Evolutionary conservation across 164 flowering plant genomes (phyloP), one percentile per base, ranked within the genome.

Genomic region (Malania oleifera): DNA sequence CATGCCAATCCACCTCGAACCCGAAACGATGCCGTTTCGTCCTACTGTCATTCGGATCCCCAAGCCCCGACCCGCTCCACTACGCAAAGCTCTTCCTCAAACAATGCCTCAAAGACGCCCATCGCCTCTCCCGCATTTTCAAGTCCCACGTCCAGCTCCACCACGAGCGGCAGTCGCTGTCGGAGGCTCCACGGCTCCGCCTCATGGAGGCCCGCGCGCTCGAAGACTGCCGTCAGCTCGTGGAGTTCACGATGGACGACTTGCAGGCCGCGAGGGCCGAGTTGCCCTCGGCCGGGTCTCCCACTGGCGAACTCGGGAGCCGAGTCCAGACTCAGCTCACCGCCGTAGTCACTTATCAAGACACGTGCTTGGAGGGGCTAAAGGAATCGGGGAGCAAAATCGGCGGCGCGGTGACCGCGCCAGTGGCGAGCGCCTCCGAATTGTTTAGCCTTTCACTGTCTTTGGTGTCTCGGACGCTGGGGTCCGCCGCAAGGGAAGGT

Each of bases 361-460:
- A 76, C 54, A 82, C 83, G 0, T 82, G 86, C 54, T 66, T 31
- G 39, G 86, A 82, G 10, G 83, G 80, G 20, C 69, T 82, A 5
- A 57, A 40, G 53, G 74, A 49, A 19, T 52, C 75, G 3, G 59
- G 56, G 49, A 67, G 75, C 25, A 28, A 62, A n/a, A 17, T 76
- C 29, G 59, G 15, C 19, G 14, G 10, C 6, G 75, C 35, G 1
- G 18, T 78, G 52, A 26, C 38, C 1, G 56, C 24, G 35, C 70
- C 77, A 19, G 31, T 79, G 17, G 24, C 57, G 0, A 60, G 62
- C 29, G 70, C 50, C 1, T 63, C 72, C 1, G 41, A 58, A 59
- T 19, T 82, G 49, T 79, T 77, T n/a, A 79, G 83, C 46, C 73
- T 82, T 14, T 68, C 86, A 13, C 74, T 82, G 0, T 80, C 71